phyloP scores from a whole-genome alignment of 805 yeast genomes.

The Kluyveromyces starmeri region DNA sequence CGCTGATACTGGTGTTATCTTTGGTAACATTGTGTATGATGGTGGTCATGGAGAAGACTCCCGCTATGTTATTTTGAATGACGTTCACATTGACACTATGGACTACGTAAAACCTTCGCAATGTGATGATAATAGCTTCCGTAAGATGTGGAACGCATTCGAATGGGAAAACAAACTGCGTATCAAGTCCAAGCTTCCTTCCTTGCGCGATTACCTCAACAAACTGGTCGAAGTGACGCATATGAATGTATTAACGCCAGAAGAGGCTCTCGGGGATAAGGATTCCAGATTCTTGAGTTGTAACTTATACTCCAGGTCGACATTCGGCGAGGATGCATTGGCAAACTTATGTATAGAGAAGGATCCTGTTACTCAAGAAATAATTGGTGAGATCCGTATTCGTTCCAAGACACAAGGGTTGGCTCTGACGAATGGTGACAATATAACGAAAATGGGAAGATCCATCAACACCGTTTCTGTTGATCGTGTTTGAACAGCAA shows the following conservation, averaged over 20 bases:
- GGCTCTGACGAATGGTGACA: conserved; percentile 89
- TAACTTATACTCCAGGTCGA: conserved; percentile 81
- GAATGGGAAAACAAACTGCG: conserved; percentile 99
- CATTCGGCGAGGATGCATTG: conserved; percentile 96
- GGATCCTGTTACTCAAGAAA: conserved; percentile 53
- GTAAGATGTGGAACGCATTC: conserved; percentile 98
- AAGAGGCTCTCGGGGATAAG: conserved; percentile 81
- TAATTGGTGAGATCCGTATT: conserved; percentile 90
- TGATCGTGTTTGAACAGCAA: conserved; percentile 28
- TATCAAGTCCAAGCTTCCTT: conserved; percentile 57
- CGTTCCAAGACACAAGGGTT: conserved; percentile 97
- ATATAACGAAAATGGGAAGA: conserved; percentile 77
- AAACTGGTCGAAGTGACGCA: conserved; percentile 68
- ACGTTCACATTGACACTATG: conserved; percentile 92
- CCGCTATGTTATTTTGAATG: conserved; percentile 84
- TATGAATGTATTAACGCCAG: conserved; percentile 89
- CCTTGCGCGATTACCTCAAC: conserved; percentile 71
- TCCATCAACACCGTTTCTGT: conserved; percentile 35
- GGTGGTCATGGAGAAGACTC: conserved; percentile 89
- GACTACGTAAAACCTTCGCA: conserved; percentile 95
- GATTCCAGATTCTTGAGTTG: conserved; percentile 79
- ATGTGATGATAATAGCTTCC: conserved; percentile 81
- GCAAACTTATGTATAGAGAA: conserved; percentile 93
- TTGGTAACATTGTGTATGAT: conserved; percentile 94
- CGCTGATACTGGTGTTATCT: conserved; percentile 96